Evolutionary conservation across 345 rosid species (phyloP).

Genomic region (Raphanus sativus): DNA sequence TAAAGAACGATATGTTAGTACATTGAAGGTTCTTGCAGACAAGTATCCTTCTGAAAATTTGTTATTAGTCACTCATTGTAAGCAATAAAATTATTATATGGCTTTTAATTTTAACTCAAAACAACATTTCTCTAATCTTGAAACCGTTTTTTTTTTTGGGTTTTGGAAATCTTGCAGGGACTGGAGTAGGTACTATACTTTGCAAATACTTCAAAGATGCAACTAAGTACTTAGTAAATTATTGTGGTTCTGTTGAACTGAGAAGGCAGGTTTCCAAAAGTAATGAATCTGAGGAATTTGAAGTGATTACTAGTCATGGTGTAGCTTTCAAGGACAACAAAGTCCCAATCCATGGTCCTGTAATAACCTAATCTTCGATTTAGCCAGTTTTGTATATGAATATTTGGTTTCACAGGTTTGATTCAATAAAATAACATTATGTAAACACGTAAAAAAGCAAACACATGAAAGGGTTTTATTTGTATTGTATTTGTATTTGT

Average conservation of each 20-base stretch:
- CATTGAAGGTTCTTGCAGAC: slow-evolving; percentile 61
- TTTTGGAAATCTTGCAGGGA: slow-evolving; percentile 48
- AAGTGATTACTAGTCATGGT: slow-evolving; percentile 37
- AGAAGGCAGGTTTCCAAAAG: slow-evolving; percentile 43
- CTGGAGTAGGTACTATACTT: slow-evolving; percentile 69
- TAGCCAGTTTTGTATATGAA: neutral
- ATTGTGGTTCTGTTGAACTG: slow-evolving; percentile 63
- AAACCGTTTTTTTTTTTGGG: neutral
- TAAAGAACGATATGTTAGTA: slow-evolving; percentile 51
- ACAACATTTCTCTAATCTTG: neutral
- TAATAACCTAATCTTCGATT: slow-evolving; percentile 3
- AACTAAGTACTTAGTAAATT: slow-evolving; percentile 57
- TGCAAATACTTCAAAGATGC: slow-evolving; percentile 49
- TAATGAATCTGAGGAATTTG: slow-evolving; percentile 39
- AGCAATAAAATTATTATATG: neutral
- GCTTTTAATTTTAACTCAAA: neutral
- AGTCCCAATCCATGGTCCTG: slow-evolving; percentile 17
- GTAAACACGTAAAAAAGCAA: neutral
- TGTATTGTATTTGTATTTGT: neutral
- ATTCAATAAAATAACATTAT: neutral
- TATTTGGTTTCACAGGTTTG: neutral
- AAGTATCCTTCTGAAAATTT: slow-evolving; percentile 76
- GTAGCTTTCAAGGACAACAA: slow-evolving; percentile 15
- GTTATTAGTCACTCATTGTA: slow-evolving; percentile 58
- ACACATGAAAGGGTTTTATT: neutral